Evolutionary conservation across 768 basidiomycete species (phyloP), one percentile per base, ranked within the genome.

Genomic region (Hirschioporus abietinus): DNA sequence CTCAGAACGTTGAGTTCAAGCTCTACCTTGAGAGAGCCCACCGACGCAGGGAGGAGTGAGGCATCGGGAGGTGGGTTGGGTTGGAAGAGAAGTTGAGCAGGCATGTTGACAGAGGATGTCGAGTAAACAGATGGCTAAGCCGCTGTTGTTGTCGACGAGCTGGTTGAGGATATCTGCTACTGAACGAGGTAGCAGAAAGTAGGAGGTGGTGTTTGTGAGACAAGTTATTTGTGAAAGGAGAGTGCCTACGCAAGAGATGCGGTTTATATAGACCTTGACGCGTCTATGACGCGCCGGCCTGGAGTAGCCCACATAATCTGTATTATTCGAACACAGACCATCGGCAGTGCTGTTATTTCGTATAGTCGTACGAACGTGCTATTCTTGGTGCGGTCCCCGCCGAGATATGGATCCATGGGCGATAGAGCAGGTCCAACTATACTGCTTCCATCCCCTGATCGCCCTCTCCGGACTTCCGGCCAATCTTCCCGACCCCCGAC

Each of bases 51-150:
- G 58, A 93, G 82, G 30, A 79, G 82, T 35, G 91, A 92, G 1
- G 86, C 78, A 66, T 90, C 90, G 5, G 91, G 79, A 63, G 88
- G 85, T 2, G 91, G 89, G 69, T 90, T 90, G 58, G 88, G 80
- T 71, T 84, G 78, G n/a, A 77, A 76, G 59, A 89, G 78, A 57
- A 76, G 74, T 70, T 89, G 87, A 30, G 74, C 86, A 74, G 88
- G 86, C 89, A 90, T 89, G 27, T 62, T 65, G 65, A 65, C 9
- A 35, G 69, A 66, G 27, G 58, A 66, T 58, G 20, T 23, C 35
- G 58, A 58, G 59, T 30, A 24, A 25, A 30, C 58, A 62, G 59
- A 17, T 36, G 18, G 35, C 36, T 59, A 61, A 23, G 60, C 30
- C 30, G 24, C 60, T 61, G 60, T 52, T 12, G 42, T 52, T 52